Percentiles rank a stretch among this genome's conserved stretches.
phyloP scores from a whole-genome alignment of 1,284 basidiomycete genomes.

The Ceraceosorus guamensis region DNA sequence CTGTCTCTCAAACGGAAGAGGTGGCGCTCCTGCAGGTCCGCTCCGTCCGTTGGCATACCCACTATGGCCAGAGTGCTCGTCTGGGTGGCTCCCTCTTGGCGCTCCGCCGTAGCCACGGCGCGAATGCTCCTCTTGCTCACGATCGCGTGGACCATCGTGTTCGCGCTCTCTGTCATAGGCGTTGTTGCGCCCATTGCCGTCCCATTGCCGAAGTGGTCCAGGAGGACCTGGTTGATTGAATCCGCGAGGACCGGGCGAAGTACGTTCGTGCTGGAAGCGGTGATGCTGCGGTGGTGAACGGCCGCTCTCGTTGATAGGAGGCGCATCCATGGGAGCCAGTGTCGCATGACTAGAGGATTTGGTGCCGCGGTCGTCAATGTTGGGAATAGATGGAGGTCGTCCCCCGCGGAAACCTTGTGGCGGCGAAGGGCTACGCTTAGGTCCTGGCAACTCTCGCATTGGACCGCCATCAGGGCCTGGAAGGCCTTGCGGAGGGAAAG shows the following conservation, averaged over 20 bases:
- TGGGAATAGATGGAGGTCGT: conserved; percentile 20
- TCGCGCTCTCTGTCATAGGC: conserved; percentile 28
- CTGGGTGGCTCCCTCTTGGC: background rate
- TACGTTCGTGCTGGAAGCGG: background rate
- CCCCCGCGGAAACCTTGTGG: conserved; percentile 23
- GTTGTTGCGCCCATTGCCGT: background rate
- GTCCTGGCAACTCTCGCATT: conserved; percentile 26
- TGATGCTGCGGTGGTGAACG: background rate
- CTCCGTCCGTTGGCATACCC: conserved; percentile 1
- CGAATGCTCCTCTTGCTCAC: conserved; percentile 13
- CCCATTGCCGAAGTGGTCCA: conserved; percentile 6
- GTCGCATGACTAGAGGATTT: conserved; percentile 13
- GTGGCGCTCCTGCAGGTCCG: background rate
- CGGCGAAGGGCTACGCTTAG: conserved; percentile 24
- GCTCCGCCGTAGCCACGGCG: conserved; percentile 3
- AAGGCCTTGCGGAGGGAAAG: background rate
- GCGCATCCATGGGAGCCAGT: conserved; percentile 13
- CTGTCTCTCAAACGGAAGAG: background rate
- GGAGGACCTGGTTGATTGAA: conserved; percentile 13
- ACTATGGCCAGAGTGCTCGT: background rate
- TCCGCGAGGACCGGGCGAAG: conserved; percentile 7
- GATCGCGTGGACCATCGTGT: conserved; percentile 25
- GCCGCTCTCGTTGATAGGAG: background rate
- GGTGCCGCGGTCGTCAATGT: conserved; percentile 27
- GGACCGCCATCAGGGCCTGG: background rate